A percentile compares a stretch with the other conserved stretches of the same genome.
Conservation (phyloP, 2,329 filamentous ascomycete species). For the Achaetomium macrosporum region DNA sequence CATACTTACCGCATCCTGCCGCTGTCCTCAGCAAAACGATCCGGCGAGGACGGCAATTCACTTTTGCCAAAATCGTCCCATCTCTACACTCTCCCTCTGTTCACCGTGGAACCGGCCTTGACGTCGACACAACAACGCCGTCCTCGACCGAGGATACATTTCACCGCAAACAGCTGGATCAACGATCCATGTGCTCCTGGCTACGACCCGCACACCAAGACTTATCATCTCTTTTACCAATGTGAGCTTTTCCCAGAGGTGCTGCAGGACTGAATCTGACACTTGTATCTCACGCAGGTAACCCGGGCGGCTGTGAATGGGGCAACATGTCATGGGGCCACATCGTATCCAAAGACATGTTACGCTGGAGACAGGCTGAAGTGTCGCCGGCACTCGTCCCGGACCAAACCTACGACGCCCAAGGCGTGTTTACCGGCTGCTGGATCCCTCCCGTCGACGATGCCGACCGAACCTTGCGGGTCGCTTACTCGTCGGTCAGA, state of each 20-base stretch:
- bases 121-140: neutral
- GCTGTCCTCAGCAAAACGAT: neutral
- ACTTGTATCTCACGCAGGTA: neutral
- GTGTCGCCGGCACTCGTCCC: neutral
- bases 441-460: neutral
- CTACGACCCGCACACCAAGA: constrained; percentile 4
- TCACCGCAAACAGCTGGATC: constrained; percentile 6
- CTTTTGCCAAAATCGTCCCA: neutral
- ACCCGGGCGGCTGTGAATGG: neutral
- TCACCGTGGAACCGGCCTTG: neutral
- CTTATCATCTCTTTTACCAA: constrained; percentile 3
- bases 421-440: constrained; percentile 1
- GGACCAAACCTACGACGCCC: neutral
- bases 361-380: neutral
- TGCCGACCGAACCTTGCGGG: neutral
- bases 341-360: neutral
- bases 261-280: neutral
- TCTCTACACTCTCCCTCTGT: neutral
- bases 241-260: neutral
- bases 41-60: neutral
- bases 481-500: constrained; percentile 10
- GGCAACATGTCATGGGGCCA: constrained; percentile 4
- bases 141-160: neutral
- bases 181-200: constrained; percentile 4
- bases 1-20: neutral